Evolutionary conservation across 2,329 filamentous ascomycete species (phyloP).

Genomic region (Dothideomycetes sp.): DNA sequence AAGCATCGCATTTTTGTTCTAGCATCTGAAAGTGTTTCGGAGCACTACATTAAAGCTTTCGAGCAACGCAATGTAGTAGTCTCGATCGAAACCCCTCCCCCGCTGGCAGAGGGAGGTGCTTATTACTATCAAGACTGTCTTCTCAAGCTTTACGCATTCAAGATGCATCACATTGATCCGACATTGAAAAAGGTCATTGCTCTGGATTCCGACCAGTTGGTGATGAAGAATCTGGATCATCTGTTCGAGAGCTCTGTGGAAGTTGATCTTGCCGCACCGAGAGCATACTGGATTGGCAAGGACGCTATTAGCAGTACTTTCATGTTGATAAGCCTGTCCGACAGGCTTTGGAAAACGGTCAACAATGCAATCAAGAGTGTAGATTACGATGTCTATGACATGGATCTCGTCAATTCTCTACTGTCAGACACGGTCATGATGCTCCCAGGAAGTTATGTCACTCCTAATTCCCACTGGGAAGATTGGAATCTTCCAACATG

Average conservation of each 20-base stretch:
- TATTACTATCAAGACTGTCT: constrained; percentile 18
- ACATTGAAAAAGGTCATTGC: constrained; percentile 14
- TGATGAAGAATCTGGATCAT: constrained; percentile 18
- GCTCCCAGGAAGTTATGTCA: constrained; percentile 17
- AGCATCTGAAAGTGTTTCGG: constrained; percentile 11
- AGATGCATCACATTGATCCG: constrained; percentile 16
- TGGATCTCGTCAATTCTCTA: constrained; percentile 20
- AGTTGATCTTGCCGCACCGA: constrained; percentile 17
- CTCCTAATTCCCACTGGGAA: constrained; percentile 20
- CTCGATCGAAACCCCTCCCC: constrained; percentile 13
- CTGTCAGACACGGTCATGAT: constrained; percentile 17
- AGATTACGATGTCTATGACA: constrained; percentile 16
- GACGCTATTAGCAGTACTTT: constrained; percentile 18
- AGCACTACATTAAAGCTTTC: constrained; percentile 13
- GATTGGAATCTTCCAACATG: constrained; percentile 20
- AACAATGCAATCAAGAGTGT: constrained; percentile 12
- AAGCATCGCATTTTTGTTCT: constrained; percentile 17
- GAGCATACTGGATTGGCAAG: constrained; percentile 20
- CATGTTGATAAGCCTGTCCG: constrained; percentile 17
- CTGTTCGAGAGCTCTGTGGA: constrained; percentile 17
- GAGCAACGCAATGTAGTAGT: constrained; percentile 10
- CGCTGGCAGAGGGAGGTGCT: constrained; percentile 9
- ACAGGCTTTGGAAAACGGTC: constrained; percentile 16
- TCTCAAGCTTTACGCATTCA: constrained; percentile 19
- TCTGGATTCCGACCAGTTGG: constrained; percentile 19